Evolutionary conservation across 768 basidiomycete genomes (phyloP), one percentile per base, ranked within the genome.

Genomic region (Cytidiella melzeri): DNA sequence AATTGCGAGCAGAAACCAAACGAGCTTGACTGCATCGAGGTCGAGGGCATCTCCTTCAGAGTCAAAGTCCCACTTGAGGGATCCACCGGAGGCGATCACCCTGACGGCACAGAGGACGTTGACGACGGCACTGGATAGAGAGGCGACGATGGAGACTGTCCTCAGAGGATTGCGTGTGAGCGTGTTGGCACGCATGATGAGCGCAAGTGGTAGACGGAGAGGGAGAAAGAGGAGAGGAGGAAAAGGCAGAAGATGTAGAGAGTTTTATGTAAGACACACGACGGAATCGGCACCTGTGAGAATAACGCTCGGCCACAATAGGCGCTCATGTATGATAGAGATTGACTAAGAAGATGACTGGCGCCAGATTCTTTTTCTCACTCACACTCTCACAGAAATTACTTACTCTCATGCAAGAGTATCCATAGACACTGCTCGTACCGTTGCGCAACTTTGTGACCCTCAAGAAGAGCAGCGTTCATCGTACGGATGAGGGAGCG

Each of bases 1-100:
- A 19, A 76, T 66, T 24, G 74, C 78, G 25, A 85, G 70, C 39
- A 90, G 72, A 9, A 69, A 80, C 68, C 83, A 87, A 23, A 87
- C 60, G 45, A 77, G 63, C 30, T 67, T 62, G n/a, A 73, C 65
- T 24, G 66, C 67, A 45, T 76, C 71, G 50, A 67, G 65, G 15
- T 64, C 65, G 60, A 73, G 65, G 3, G 67, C 62, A 52, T 72
- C 70, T 9, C 63, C 55, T 47, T 79, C 77, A 53, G 66, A 70
- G 52, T 72, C 76, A 0, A 69, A 62, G 39, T 77, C 75, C 70
- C 73, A 72, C 36, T 61, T 59, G 49, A 77, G 67, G 23, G 72
- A 70, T 34, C 68, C 62, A 72, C 73, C 78, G 3, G 68, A 49
- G 30, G 67, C 52, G n/a, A 71, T 64, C 48, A 79, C 67, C 39